Percentiles rank a stretch among this genome's conserved stretches.
Evolutionary conservation across 2,329 filamentous ascomycete species (phyloP).

Genomic region (Aureobasidium subglaciale): DNA sequence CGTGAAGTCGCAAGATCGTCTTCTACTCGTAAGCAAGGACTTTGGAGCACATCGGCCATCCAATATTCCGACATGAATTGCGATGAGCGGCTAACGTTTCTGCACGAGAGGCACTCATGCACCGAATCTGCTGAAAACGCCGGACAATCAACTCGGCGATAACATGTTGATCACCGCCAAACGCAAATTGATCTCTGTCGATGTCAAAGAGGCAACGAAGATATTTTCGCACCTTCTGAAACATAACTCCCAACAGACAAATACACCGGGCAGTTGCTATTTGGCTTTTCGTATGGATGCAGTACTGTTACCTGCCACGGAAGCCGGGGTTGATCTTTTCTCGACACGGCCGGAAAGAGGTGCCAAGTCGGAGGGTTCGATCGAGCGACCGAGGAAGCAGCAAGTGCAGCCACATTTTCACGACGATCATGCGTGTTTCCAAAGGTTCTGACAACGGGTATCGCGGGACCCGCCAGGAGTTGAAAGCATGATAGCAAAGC

Average conservation of each 20-base stretch:
- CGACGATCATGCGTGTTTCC: constrained; percentile 13
- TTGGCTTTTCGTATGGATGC: neutral
- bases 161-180: neutral
- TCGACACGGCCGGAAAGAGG: neutral
- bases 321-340: neutral
- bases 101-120: neutral
- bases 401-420: constrained; percentile 6
- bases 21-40: neutral
- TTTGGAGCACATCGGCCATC: neutral
- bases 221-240: neutral
- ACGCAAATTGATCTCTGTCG: neutral
- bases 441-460: constrained; percentile 12
- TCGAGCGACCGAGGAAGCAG: constrained; percentile 6
- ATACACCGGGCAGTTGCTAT: neutral
- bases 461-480: constrained; percentile 12
- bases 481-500: constrained; percentile 1
- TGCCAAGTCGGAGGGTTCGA: constrained; percentile 8
- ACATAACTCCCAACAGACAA: neutral
- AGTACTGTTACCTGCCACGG: neutral
- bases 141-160: neutral
- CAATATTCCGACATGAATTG: neutral
- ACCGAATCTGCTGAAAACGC: constrained; percentile 14
- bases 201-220: neutral
- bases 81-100: constrained; percentile 12
- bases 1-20: neutral